These are phyloP conservation scores for Marsdenia floribunda DNA, from an alignment of 257 asterid genomes.

Conservation along the genomic window DNA sequence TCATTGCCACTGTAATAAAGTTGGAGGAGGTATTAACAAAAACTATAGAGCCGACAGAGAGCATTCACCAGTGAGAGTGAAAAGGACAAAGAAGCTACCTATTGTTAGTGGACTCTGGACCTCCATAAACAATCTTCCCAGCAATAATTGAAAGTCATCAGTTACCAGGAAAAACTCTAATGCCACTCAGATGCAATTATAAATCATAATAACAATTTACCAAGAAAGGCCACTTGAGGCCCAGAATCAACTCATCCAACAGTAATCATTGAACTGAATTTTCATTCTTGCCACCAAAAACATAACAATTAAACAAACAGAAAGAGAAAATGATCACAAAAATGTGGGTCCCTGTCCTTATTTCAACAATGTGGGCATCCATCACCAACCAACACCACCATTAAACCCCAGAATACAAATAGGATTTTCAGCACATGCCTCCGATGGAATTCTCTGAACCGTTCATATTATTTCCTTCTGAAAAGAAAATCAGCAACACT, in stretches of 20 bases:
- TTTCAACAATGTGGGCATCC: constrained; percentile 48
- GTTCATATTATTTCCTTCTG: constrained; percentile 27
- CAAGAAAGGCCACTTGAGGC: constrained; percentile 17
- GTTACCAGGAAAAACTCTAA: constrained; percentile 38
- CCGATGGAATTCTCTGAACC: constrained; percentile 33
- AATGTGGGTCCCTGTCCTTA: constrained; percentile 38
- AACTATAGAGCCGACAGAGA: constrained; percentile 23
- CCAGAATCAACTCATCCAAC: constrained; percentile 27
- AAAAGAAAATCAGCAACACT: constrained; percentile 25
- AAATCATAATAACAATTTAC: constrained; percentile 28
- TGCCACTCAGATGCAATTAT: constrained; percentile 43
- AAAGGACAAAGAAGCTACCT: constrained; percentile 41
- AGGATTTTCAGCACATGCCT: constrained; percentile 41
- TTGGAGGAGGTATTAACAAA: constrained; percentile 17
- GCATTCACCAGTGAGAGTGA: constrained; percentile 29
- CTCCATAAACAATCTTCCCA: constrained; percentile 42
- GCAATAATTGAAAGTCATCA: constrained; percentile 45
- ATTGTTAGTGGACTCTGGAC: constrained; percentile 48
- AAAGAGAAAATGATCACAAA: constrained; percentile 21
- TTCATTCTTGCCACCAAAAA: constrained; percentile 9
- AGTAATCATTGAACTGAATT: constrained; percentile 19
- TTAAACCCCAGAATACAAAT: constrained; percentile 33
- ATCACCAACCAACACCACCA: constrained; percentile 48
- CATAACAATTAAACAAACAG: constrained; percentile 10
- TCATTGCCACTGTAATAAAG: constrained; percentile 30